Conservation (phyloP, 169 alveolate species). For the Cryptosporidium bovis region DNA sequence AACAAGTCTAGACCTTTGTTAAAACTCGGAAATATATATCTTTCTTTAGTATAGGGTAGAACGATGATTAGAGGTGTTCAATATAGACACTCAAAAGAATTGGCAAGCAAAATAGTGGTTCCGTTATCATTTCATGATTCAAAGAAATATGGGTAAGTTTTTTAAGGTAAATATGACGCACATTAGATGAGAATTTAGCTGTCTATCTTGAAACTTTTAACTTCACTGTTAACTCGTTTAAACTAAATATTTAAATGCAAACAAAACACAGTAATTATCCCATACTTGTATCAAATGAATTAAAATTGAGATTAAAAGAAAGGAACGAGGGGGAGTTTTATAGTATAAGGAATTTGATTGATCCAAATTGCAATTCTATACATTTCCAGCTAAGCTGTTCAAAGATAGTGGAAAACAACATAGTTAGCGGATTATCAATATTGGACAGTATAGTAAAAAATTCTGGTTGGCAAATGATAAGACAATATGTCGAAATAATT, state of each 20-base stretch:
- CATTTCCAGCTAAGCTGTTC: neutral
- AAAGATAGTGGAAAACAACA: neutral
- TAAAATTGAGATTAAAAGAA: neutral
- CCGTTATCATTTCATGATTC: slow-evolving; percentile 66
- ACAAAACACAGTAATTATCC: too few species aligned
- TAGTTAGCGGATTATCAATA: slow-evolving; percentile 16
- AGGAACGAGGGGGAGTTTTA: neutral
- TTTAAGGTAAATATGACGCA: neutral
- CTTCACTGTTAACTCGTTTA: neutral
- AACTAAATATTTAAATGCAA: too few species aligned
- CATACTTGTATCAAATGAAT: too few species aligned
- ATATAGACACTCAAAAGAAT: neutral
- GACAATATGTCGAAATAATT: slow-evolving; percentile 52
- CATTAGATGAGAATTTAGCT: neutral
- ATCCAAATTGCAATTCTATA: slow-evolving; percentile 4
- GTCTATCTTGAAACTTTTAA: neutral
- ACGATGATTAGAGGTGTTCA: neutral
- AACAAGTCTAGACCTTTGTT: too few species aligned
- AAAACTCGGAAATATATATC: too few species aligned
- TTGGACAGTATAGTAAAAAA: slow-evolving; percentile 15
- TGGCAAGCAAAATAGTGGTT: slow-evolving; percentile 15
- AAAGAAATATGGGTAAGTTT: slow-evolving; percentile 62
- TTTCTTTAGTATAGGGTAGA: neutral
- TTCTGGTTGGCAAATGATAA: slow-evolving; percentile 34
- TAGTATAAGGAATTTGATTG: slow-evolving; percentile 2